Percentiles rank a stretch among this genome's conserved stretches.
These are phyloP conservation scores for Chromera velia DNA, from an alignment of 73 alveolate genomes.

Conservation along the genomic window DNA sequence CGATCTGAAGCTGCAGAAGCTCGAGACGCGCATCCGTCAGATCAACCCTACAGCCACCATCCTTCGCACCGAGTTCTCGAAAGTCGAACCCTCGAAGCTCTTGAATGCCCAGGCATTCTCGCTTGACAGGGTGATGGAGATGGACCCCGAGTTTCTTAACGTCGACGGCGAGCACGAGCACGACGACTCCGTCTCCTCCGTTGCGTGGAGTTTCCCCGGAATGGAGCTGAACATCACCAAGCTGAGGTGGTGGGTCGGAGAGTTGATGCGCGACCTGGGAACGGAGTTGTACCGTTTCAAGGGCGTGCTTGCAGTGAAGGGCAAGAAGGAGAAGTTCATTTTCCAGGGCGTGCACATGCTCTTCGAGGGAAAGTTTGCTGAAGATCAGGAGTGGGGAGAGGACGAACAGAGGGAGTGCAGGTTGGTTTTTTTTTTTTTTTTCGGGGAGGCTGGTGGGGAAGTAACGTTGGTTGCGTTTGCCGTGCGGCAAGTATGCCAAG, in stretches of 20 bases:
- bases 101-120: conserved; percentile 28
- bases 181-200: conserved; percentile 10
- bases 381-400: no score
- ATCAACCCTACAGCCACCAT: conserved; percentile 25
- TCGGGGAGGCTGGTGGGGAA: no score
- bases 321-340: neutral
- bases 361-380: neutral
- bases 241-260: conserved; percentile 30
- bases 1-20: neutral
- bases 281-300: conserved; percentile 32
- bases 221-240: neutral
- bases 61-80: neutral
- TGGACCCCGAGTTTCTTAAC: conserved; percentile 23
- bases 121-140: conserved; percentile 34
- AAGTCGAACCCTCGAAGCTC: conserved; percentile 6
- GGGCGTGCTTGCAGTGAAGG: conserved; percentile 40
- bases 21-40: conserved; percentile 14
- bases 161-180: conserved; percentile 32
- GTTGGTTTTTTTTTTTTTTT: no score
- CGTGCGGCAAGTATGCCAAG: no score
- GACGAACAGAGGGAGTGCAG: no score
- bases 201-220: neutral
- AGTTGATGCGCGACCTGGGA: conserved; percentile 15
- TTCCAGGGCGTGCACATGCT: conserved; percentile 17
- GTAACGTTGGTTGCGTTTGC: no score